Conservation (phyloP, 75 land plant species). For the Cupressus sempervirens region DNA sequence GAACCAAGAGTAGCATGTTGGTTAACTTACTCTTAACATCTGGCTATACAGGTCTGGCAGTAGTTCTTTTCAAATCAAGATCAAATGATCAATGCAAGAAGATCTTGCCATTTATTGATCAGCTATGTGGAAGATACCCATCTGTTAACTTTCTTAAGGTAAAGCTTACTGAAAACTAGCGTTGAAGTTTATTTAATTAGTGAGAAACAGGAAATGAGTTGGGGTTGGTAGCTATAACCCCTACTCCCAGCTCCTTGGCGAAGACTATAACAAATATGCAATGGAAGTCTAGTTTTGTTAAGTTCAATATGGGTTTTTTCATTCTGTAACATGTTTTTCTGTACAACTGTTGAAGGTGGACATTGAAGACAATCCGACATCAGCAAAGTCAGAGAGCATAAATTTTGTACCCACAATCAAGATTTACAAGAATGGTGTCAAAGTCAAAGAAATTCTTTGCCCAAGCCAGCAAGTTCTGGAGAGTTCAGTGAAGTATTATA, state of each 20-base stretch:
- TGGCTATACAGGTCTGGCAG: constrained; percentile 60
- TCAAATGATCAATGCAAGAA: constrained; percentile 40
- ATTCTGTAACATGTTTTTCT: background rate
- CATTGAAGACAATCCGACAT: constrained; percentile 42
- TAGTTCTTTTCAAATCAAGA: constrained; percentile 61
- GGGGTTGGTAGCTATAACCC: background rate
- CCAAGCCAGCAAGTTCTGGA: constrained; percentile 71
- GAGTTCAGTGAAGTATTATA: constrained; percentile 59
- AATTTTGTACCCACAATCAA: constrained; percentile 76
- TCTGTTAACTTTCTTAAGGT: constrained; percentile 88
- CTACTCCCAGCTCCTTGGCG: too few relatives aligned
- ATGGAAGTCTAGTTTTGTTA: background rate
- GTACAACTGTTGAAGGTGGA: constrained; percentile 53
- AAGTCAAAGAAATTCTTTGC: constrained; percentile 70
- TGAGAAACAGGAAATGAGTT: background rate
- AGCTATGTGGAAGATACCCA: constrained; percentile 65
- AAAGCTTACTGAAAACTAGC: background rate
- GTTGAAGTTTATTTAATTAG: background rate
- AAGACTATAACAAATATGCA: background rate
- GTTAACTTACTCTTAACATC: background rate
- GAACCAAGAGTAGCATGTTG: background rate
- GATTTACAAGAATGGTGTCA: constrained; percentile 71
- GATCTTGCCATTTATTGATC: constrained; percentile 62
- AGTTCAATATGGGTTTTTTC: background rate
- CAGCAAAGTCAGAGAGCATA: constrained; percentile 65